Evolutionary conservation across 2,329 filamentous ascomycete species (phyloP).

Genomic region (Phialophora chinensis): DNA sequence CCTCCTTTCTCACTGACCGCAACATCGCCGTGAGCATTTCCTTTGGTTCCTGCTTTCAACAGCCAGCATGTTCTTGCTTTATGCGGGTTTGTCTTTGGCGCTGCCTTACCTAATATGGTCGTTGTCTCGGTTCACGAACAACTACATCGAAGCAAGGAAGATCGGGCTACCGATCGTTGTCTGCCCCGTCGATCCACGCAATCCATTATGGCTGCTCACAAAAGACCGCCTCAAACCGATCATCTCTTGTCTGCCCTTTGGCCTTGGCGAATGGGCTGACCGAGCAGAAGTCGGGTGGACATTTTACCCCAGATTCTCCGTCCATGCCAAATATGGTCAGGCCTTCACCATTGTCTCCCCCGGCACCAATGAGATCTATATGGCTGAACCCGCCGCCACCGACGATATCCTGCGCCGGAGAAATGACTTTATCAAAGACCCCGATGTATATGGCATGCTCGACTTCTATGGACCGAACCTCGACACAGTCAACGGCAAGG

Average conservation of each 20-base stretch:
- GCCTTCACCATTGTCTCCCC: conserved; percentile 35
- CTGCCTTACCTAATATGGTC: conserved; percentile 29
- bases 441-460: conserved; percentile 30
- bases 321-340: conserved; percentile 30
- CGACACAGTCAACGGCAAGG: conserved; percentile 35
- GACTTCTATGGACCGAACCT: conserved; percentile 36
- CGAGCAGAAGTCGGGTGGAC: conserved; percentile 34
- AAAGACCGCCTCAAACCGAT: conserved; percentile 25
- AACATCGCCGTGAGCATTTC: background rate
- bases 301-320: conserved; percentile 12
- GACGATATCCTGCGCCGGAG: conserved; percentile 17
- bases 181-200: conserved; percentile 27
- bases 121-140: conserved; percentile 22
- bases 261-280: conserved; percentile 29
- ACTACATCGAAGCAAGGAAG: conserved; percentile 35
- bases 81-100: conserved; percentile 13
- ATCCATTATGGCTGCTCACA: conserved; percentile 28
- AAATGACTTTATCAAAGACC: conserved; percentile 34
- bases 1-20: too few relatives aligned
- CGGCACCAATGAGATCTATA: conserved; percentile 29
- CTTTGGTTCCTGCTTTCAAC: background rate
- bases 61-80: conserved; percentile 24
- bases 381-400: conserved; percentile 27
- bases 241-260: conserved; percentile 25
- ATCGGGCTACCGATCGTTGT: conserved; percentile 35